phyloP scores from a whole-genome alignment of 1,139 yeast genomes.

The Protomyces arabidopsidicola region DNA sequence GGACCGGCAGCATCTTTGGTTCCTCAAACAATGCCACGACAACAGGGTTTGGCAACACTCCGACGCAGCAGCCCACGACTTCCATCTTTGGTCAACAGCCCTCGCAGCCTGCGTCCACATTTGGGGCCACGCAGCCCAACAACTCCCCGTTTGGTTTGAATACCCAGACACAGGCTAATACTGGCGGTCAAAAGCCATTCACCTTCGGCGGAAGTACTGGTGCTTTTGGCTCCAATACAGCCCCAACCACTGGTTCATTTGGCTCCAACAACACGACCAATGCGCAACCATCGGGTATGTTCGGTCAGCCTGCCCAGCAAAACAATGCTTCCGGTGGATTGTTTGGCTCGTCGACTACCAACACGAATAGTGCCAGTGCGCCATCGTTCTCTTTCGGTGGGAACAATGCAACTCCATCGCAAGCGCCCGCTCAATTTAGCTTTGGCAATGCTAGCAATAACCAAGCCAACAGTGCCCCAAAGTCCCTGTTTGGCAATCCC shows the following conservation, averaged over 20 bases:
- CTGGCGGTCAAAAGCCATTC: conserved; percentile 8
- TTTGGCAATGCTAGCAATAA: neutral
- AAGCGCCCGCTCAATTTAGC: neutral
- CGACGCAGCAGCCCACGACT: conserved; percentile 33
- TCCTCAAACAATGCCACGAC: conserved; percentile 37
- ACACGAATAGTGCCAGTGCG: neutral
- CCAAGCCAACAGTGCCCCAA: neutral
- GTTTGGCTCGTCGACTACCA: neutral
- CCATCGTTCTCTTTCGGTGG: neutral
- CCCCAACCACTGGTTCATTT: conserved; percentile 10
- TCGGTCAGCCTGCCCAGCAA: neutral
- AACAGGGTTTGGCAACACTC: conserved; percentile 29
- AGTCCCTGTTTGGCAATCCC: conserved; percentile 26
- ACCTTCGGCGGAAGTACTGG: neutral
- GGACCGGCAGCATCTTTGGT: conserved; percentile 7
- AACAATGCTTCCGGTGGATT: neutral
- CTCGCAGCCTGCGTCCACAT: conserved; percentile 26
- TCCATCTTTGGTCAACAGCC: conserved; percentile 38
- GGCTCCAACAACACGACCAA: neutral
- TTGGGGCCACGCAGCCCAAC: conserved; percentile 30
- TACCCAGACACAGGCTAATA: neutral
- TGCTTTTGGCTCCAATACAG: neutral
- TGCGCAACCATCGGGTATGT: neutral
- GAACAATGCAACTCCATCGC: neutral
- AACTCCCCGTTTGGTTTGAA: conserved; percentile 34